These are phyloP conservation scores for Colletotrichum truncatum DNA, from an alignment of 2,329 filamentous ascomycete species.

Conservation along the genomic window DNA sequence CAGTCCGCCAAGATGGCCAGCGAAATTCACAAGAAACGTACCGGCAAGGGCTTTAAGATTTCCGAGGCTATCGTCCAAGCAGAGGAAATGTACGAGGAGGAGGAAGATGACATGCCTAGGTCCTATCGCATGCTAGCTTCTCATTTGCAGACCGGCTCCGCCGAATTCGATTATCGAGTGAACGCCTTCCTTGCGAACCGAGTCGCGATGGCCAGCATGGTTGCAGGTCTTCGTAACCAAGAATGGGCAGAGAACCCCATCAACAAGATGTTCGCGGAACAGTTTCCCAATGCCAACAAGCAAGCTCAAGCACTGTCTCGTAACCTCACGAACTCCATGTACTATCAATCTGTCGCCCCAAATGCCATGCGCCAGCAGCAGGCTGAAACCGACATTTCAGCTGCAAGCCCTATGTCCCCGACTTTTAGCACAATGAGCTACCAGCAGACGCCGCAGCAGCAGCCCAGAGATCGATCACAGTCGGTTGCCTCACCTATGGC, in stretches of 20 bases:
- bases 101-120: constrained; percentile 81
- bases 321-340: constrained; percentile 29
- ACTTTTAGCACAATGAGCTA: constrained; percentile 19
- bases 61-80: constrained; percentile 81
- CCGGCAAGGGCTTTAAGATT: constrained; percentile 82
- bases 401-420: constrained; percentile 7
- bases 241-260: constrained; percentile 55
- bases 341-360: constrained; percentile 11
- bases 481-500: constrained; percentile 29
- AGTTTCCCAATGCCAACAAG: constrained; percentile 50
- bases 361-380: not conserved
- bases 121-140: constrained; percentile 72
- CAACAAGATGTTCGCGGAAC: constrained; percentile 55
- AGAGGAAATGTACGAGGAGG: constrained; percentile 97
- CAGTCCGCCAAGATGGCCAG: constrained; percentile 89
- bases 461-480: not conserved
- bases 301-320: constrained; percentile 38
- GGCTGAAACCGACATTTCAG: not conserved
- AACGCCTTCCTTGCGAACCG: constrained; percentile 56
- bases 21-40: constrained; percentile 88
- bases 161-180: constrained; percentile 69
- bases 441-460: constrained; percentile 34
- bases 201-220: constrained; percentile 52
- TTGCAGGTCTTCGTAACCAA: constrained; percentile 43
- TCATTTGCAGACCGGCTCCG: constrained; percentile 67